Percentiles rank a stretch among this genome's conserved stretches.
Evolutionary conservation across 2,329 filamentous ascomycete genomes (phyloP).

Genomic region (Hypoxylon sp.): DNA sequence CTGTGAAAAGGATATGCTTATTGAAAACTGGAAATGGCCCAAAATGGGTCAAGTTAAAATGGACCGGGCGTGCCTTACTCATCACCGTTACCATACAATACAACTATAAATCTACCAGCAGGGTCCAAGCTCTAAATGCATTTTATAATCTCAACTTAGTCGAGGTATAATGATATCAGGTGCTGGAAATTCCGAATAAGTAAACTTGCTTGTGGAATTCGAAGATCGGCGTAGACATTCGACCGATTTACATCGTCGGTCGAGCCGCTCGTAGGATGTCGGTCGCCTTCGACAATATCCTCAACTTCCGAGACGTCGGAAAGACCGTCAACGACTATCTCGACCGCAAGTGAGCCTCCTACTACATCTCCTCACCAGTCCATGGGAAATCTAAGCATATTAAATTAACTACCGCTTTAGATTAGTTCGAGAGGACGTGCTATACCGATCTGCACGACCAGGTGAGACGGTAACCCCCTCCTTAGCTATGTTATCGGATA

Average conservation of each 20-base stretch:
- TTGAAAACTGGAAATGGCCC: not conserved
- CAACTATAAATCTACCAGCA: too few relatives aligned
- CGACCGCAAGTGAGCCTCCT: conserved; percentile 65
- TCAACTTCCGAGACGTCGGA: conserved; percentile 86
- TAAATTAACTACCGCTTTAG: conserved; percentile 48
- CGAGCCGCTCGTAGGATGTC: conserved; percentile 38
- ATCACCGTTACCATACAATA: not conserved
- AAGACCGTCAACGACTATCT: conserved; percentile 74
- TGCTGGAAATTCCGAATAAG: not conserved
- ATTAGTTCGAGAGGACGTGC: conserved; percentile 71
- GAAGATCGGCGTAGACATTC: not conserved
- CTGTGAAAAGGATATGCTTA: not conserved
- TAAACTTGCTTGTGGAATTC: not conserved
- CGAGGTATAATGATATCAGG: not conserved
- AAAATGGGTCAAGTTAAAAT: not conserved
- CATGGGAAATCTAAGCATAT: not conserved
- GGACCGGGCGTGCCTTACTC: not conserved
- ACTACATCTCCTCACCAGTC: not conserved
- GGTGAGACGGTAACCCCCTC: conserved; percentile 54
- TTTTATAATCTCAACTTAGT: not conserved
- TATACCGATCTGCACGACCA: conserved; percentile 78
- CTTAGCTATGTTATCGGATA: not conserved
- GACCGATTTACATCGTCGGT: not conserved
- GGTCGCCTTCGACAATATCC: conserved; percentile 67
- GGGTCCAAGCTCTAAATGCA: not conserved